These are phyloP conservation scores for Grosmannia huntii DNA, from an alignment of 2,329 filamentous ascomycete genomes.

Conservation along the genomic window DNA sequence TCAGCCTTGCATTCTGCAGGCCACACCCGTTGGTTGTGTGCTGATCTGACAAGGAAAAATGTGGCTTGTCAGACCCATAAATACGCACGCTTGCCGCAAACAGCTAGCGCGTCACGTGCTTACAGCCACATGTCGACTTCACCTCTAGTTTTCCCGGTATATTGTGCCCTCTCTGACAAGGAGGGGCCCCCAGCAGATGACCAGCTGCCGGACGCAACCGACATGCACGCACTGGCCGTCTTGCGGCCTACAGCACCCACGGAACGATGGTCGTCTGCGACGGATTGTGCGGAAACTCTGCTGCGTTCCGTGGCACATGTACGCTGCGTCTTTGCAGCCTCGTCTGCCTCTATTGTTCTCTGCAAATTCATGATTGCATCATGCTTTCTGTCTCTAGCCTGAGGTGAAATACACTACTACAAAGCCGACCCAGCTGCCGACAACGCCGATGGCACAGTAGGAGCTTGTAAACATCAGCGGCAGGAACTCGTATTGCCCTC, in stretches of 20 bases:
- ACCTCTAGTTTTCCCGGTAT: slow-evolving; percentile 13
- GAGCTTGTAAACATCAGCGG: slow-evolving; percentile 95
- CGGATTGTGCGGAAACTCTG: neutral
- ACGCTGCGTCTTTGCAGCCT: neutral
- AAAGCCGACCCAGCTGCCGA: slow-evolving; percentile 92
- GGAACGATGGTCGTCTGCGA: neutral
- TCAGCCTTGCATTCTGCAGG: slow-evolving; percentile 14
- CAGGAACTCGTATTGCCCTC: slow-evolving; percentile 72
- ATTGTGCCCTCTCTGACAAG: slow-evolving; percentile 5
- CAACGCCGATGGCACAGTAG: slow-evolving; percentile 86
- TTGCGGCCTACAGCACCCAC: neutral
- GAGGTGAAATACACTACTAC: slow-evolving; percentile 77
- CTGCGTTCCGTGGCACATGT: neutral
- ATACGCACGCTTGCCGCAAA: neutral
- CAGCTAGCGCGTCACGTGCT: slow-evolving; percentile 7
- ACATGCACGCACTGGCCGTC: neutral
- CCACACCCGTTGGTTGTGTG: neutral
- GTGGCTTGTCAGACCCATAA: slow-evolving; percentile 5
- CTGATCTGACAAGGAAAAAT: neutral
- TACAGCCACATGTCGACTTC: slow-evolving; percentile 11
- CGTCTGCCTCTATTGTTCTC: neutral
- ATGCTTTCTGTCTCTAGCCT: neutral
- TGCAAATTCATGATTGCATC: neutral
- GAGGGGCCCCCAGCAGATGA: slow-evolving; percentile 6
- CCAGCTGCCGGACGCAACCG: neutral